These are phyloP conservation scores for Helicocarpus griseus DNA, from an alignment of 2,329 filamentous ascomycete species.

Conservation along the genomic window DNA sequence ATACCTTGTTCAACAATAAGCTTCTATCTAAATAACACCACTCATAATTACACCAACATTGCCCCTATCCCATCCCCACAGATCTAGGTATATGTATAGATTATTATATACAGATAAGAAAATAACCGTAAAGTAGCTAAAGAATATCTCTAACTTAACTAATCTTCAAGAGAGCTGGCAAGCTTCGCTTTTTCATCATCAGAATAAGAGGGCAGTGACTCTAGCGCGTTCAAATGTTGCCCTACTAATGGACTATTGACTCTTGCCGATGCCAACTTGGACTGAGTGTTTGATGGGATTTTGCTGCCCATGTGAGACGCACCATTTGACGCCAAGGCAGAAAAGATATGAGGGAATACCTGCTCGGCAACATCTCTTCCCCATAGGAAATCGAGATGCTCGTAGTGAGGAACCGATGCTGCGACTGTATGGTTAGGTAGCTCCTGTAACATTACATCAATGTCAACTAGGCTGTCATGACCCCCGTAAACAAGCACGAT, in stretches of 20 bases:
- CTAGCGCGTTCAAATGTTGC: background rate
- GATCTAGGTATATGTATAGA: background rate
- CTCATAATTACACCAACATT: too few species aligned
- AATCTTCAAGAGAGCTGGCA: background rate
- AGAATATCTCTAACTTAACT: background rate
- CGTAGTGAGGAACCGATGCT: slow-evolving; percentile 81
- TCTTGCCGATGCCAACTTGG: background rate
- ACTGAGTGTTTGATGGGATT: background rate
- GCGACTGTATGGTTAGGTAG: slow-evolving; percentile 76
- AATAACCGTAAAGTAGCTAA: too few species aligned
- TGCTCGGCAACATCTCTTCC: slow-evolving; percentile 71
- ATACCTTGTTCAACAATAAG: too few species aligned
- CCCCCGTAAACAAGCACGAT: slow-evolving; percentile 91
- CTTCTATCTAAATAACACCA: too few species aligned
- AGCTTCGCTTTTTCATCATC: background rate
- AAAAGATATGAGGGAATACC: slow-evolving; percentile 86
- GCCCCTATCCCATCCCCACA: background rate
- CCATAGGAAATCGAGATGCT: slow-evolving; percentile 96
- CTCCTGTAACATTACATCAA: slow-evolving; percentile 82
- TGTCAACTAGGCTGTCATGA: slow-evolving; percentile 87
- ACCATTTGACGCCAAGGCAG: slow-evolving; percentile 65
- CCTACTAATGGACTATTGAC: background rate
- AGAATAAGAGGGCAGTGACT: background rate
- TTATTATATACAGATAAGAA: too few species aligned
- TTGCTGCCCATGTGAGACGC: background rate